Base-by-base conservation (phyloP, 495 filamentous ascomycete genomes). In the Talaromyces borbonicus region DNA sequence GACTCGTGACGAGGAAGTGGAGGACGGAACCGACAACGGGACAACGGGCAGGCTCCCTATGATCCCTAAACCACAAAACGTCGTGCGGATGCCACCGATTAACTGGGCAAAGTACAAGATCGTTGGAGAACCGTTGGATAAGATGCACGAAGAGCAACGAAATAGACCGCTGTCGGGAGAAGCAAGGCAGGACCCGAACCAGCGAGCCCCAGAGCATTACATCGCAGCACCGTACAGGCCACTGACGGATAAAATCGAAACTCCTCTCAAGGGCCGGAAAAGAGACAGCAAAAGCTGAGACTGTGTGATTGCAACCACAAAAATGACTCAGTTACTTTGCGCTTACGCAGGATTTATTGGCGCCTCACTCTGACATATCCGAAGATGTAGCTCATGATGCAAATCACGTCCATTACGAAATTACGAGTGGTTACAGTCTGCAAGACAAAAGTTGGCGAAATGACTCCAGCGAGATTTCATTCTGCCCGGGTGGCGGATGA, bases 71-170 rank as follows among this genome's bases (percentile, higher is more conserved):
- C 78, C 84, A n/a, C 89, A 95, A 65, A 87, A 80, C 52, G 67
- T 95, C 2, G 78, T 92, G 7, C 81, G 88, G 26, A 84, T 79
- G 67, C 89, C 89, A 19, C 81, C 85, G 2, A 77, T 95, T 48
- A 93, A 93, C 66, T 95, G 89, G 89, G 77, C 78, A 5, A 87
- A 93, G 57, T 95, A 95, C 58, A 83, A 82, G 48, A 70, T 94
- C 14, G 79, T 88, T 1, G 88, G 87, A 20, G 81, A 84, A 46
- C 71, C 83, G 8, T 64, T 95, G 35, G 86, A 94, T 58, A 83
- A 81, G 60, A 69, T 94, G 52, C 89, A 95, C 64, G 73, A 77
- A 46, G 84, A 92, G 62, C 86, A 93, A 61, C 52, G 76, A 23
- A 62, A 63, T 40, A 70, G 83, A 30, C 88, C 88, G 0, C 66